Percentiles rank a stretch among this genome's conserved stretches.
These are phyloP conservation scores for Phytophthora syringae DNA, from an alignment of 352 stramenopile species.

Conservation along the genomic window DNA sequence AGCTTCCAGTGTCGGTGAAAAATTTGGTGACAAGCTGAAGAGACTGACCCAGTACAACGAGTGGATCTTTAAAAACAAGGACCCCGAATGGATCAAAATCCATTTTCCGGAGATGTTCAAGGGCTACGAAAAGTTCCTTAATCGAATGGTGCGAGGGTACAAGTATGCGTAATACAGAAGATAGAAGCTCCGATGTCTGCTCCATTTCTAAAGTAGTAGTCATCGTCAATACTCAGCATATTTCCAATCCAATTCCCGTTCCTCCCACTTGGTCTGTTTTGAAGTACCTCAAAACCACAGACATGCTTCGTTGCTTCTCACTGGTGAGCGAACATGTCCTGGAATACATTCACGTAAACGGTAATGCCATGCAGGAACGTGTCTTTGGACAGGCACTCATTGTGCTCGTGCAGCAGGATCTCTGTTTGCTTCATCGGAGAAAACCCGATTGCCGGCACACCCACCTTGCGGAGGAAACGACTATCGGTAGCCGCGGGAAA, in stretches of 20 bases:
- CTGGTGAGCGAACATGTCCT: conserved; percentile 51
- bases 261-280: no score
- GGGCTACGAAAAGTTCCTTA: no score
- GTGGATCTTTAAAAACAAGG: conserved; percentile 3
- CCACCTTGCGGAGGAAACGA: conserved; percentile 91
- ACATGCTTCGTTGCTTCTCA: no score
- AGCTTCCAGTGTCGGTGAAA: background rate
- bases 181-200: no score
- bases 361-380: conserved; percentile 94
- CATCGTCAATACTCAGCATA: no score
- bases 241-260: no score
- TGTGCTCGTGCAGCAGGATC: conserved; percentile 97
- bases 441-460: conserved; percentile 74
- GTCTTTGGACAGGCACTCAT: conserved; percentile 94
- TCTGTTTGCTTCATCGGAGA: conserved; percentile 95
- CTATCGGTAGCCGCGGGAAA: conserved; percentile 96
- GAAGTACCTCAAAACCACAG: no score
- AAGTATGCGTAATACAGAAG: no score
- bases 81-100: no score
- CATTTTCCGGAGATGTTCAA: no score
- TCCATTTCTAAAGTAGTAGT: no score
- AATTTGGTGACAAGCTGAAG: conserved; percentile 1
- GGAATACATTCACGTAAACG: conserved; percentile 80
- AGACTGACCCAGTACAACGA: conserved; percentile 18
- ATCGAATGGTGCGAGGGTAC: no score